These are phyloP conservation scores for Macadamia tetraphylla DNA, from an alignment of 164 flowering plant genomes.

Conservation along the genomic window DNA sequence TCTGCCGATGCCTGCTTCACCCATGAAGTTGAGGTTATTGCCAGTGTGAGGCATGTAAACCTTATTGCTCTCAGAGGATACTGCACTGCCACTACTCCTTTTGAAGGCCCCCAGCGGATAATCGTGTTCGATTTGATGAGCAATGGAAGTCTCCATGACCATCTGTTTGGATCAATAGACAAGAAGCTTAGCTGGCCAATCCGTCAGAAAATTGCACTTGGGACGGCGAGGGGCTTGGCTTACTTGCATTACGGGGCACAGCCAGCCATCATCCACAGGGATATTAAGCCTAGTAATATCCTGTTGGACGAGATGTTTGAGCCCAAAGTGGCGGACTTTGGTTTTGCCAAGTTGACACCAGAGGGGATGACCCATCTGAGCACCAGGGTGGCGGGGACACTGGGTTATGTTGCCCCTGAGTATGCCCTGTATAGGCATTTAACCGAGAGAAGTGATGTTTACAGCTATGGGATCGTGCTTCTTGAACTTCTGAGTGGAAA, in stretches of 20 bases:
- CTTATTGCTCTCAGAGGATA: slow-evolving; percentile 47
- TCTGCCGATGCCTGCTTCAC: slow-evolving; percentile 63
- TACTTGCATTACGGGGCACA: slow-evolving; percentile 82
- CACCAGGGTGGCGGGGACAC: slow-evolving; percentile 85
- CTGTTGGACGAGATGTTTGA: slow-evolving; percentile 74
- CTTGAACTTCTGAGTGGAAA: slow-evolving; percentile 84
- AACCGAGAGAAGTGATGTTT: slow-evolving; percentile 80
- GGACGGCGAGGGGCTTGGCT: slow-evolving; percentile 75
- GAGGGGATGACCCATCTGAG: slow-evolving; percentile 86
- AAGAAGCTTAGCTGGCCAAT: slow-evolving; percentile 65
- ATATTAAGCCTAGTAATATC: slow-evolving; percentile 82
- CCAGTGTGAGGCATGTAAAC: slow-evolving; percentile 47
- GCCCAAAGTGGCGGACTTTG: slow-evolving; percentile 80
- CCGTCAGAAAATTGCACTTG: slow-evolving; percentile 66
- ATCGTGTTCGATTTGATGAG: slow-evolving; percentile 73
- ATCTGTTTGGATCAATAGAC: slow-evolving; percentile 42
- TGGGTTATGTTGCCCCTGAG: slow-evolving; percentile 95
- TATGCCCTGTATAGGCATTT: slow-evolving; percentile 84
- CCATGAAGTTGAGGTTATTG: slow-evolving; percentile 47
- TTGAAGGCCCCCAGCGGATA: slow-evolving; percentile 80
- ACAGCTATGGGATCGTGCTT: slow-evolving; percentile 78
- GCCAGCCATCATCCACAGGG: slow-evolving; percentile 71
- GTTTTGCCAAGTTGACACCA: slow-evolving; percentile 73
- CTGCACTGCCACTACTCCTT: slow-evolving; percentile 28
- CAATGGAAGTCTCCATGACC: slow-evolving; percentile 78